Conservation (phyloP, 208 protist genomes). For the Trypanosoma congolense region DNA sequence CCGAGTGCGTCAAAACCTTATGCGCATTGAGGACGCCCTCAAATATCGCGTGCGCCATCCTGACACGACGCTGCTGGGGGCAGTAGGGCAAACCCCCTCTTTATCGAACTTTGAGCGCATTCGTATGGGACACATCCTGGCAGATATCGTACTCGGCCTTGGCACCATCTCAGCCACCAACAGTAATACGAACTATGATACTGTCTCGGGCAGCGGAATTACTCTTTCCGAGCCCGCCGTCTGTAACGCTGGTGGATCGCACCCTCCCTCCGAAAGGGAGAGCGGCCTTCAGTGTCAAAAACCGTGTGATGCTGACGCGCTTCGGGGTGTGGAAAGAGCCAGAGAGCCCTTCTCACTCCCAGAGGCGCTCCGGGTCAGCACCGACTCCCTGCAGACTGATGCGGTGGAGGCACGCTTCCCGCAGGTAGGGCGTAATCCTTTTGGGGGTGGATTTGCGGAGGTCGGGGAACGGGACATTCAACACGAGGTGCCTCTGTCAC, state of each 20-base stretch:
- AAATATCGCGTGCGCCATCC: slow-evolving; percentile 37
- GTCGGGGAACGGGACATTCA: too few relatives aligned
- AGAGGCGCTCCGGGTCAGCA: too few relatives aligned
- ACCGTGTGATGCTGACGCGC: too few relatives aligned
- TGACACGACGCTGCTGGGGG: background rate
- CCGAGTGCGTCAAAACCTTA: slow-evolving; percentile 30
- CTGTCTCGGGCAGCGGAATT: background rate
- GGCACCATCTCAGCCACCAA: slow-evolving; percentile 21
- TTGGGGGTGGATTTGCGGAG: too few relatives aligned
- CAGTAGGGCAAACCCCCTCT: slow-evolving; percentile 3
- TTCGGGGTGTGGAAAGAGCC: too few relatives aligned
- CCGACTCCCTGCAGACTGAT: too few relatives aligned
- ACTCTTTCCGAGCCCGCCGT: background rate
- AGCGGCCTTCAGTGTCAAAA: too few relatives aligned
- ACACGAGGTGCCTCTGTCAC: too few relatives aligned
- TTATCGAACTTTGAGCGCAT: slow-evolving; percentile 55
- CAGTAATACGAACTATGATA: slow-evolving; percentile 15
- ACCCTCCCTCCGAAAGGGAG: too few relatives aligned
- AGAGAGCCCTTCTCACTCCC: too few relatives aligned
- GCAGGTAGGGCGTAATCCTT: too few relatives aligned
- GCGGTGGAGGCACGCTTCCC: too few relatives aligned
- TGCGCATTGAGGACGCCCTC: slow-evolving; percentile 32
- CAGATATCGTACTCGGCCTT: slow-evolving; percentile 49
- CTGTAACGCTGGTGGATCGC: background rate
- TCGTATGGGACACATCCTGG: slow-evolving; percentile 50